phyloP scores from a whole-genome alignment of 768 basidiomycete species.

The Boletus reticulatus region DNA sequence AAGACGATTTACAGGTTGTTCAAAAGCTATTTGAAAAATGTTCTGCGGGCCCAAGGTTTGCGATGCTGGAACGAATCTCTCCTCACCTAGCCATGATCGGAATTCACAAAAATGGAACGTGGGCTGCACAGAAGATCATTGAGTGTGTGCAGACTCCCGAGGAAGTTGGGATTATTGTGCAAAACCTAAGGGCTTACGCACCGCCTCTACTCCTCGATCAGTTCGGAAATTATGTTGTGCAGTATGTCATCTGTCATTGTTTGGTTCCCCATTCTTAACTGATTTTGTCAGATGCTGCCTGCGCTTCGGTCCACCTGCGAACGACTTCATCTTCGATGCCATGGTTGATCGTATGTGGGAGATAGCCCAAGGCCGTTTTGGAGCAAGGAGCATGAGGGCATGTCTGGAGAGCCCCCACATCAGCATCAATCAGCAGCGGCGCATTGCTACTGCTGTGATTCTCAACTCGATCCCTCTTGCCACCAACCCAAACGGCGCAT shows the following conservation, averaged over 20 bases:
- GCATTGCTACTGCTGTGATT: slow-evolving; percentile 91
- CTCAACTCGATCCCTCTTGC: slow-evolving; percentile 97
- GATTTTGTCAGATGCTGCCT: slow-evolving; percentile 69
- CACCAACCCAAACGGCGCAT: slow-evolving; percentile 95
- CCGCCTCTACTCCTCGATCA: slow-evolving; percentile 94
- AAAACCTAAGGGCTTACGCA: slow-evolving; percentile 85
- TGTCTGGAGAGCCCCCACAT: slow-evolving; percentile 92
- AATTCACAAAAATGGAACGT: slow-evolving; percentile 99
- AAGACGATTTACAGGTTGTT: slow-evolving; percentile 59
- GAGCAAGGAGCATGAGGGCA: slow-evolving; percentile 96
- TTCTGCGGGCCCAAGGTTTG: slow-evolving; percentile 70
- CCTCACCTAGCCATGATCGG: slow-evolving; percentile 97
- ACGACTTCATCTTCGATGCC: slow-evolving; percentile 96
- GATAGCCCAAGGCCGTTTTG: slow-evolving; percentile 95
- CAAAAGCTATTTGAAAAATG: slow-evolving; percentile 96
- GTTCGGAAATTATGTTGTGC: slow-evolving; percentile 90
- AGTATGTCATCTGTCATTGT: slow-evolving; percentile 49
- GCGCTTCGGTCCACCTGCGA: slow-evolving; percentile 84
- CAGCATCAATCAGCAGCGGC: slow-evolving; percentile 87
- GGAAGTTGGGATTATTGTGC: slow-evolving; percentile 80
- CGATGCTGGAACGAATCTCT: slow-evolving; percentile 90
- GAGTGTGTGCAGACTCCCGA: slow-evolving; percentile 89
- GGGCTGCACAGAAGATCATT: slow-evolving; percentile 99
- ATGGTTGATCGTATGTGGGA: slow-evolving; percentile 99
- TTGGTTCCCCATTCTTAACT: background rate